Evolutionary conservation across 306 rosid species (phyloP).

Genomic region (Fagus crenata): DNA sequence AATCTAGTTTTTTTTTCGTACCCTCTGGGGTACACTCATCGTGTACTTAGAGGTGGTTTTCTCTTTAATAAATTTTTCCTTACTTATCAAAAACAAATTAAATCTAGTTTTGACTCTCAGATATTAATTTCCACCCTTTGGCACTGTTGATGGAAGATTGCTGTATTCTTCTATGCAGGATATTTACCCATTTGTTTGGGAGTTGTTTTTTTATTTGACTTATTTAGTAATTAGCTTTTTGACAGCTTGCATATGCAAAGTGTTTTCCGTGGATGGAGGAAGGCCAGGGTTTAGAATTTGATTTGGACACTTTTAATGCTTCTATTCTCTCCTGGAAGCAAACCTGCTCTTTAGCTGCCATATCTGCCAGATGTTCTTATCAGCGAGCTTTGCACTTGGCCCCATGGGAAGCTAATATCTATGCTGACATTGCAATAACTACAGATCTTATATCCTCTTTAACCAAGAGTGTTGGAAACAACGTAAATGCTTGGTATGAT

Average conservation of each 20-base stretch:
- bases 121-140: not conserved
- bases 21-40: too few species aligned
- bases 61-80: too few species aligned
- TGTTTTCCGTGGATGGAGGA: constrained; percentile 86
- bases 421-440: constrained; percentile 72
- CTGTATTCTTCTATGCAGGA: not conserved
- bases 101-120: not conserved
- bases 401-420: constrained; percentile 92
- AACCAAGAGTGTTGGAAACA: constrained; percentile 33
- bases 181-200: constrained; percentile 5
- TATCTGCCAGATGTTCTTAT: constrained; percentile 65
- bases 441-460: constrained; percentile 54
- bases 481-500: constrained; percentile 61
- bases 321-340: constrained; percentile 79
- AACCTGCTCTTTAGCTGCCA: constrained; percentile 61
- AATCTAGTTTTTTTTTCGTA: not conserved
- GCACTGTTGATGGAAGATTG: constrained; percentile 3
- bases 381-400: constrained; percentile 83
- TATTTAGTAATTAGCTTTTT: constrained; percentile 23
- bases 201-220: constrained; percentile 19
- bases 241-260: constrained; percentile 80
- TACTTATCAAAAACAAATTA: not conserved
- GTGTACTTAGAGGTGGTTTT: too few species aligned
- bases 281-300: constrained; percentile 47
- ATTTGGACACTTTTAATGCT: constrained; percentile 58